phyloP scores from a whole-genome alignment of 306 rosid species.

The barrel medic (Medicago truncatula) region MtrunA17r5.0-ANR NC_053046.1:18760501-18761000 shows the following conservation, averaged over 20 bases:
- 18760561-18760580: constrained; percentile 73
- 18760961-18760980: constrained; percentile 95
- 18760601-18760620: constrained; percentile 80
- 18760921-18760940: constrained; percentile 82
- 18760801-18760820: constrained; percentile 16
- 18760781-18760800: neutral
- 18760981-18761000: constrained; percentile 98
- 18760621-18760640: constrained; percentile 95
- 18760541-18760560: constrained; percentile 94
- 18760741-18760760: neutral
- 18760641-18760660: constrained; percentile 77
- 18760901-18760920: constrained; percentile 99
- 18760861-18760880: constrained; percentile 31
- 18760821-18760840: constrained; percentile 5
- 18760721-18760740: neutral
- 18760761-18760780: neutral
- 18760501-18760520: constrained; percentile 94
- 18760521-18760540: constrained; percentile 92
- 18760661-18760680: constrained; percentile 15
- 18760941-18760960: constrained; percentile 98
- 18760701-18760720: neutral
- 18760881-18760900: constrained; percentile 97
- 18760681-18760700: no score
- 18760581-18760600: constrained; percentile 58
- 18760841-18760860: constrained; percentile 18